Evolutionary conservation across 352 stramenopile species (phyloP).

Genomic region (Globisporangium emineosum): DNA sequence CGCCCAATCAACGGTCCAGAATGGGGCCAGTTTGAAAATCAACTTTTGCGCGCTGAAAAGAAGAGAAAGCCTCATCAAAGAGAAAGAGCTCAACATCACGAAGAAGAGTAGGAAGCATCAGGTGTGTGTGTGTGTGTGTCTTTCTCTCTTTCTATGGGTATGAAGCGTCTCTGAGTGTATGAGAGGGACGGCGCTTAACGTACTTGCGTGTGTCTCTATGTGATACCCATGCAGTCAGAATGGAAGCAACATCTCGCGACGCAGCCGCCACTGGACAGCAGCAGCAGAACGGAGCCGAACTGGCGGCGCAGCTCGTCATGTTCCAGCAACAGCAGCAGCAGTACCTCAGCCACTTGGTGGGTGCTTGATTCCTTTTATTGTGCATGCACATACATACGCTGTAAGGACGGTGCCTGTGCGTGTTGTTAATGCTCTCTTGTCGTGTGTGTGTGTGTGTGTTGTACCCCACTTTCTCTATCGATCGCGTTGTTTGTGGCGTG

Average conservation of each 20-base stretch:
- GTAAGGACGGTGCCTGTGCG: background rate
- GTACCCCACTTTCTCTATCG: background rate
- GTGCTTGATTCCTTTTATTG: background rate
- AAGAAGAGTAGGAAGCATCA: no score
- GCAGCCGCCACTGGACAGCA: constrained; percentile 14
- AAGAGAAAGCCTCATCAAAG: background rate
- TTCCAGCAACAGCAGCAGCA: constrained; percentile 64
- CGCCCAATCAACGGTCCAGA: no score
- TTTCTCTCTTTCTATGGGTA: background rate
- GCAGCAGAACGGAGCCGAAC: constrained; percentile 29
- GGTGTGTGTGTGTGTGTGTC: background rate
- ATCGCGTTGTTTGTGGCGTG: background rate
- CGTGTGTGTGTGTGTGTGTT: background rate
- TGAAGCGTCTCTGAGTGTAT: background rate
- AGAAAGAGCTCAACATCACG: no score
- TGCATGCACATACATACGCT: no score
- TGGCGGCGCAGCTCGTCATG: constrained; percentile 45
- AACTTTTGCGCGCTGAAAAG: background rate
- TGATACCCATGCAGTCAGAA: constrained; percentile 1
- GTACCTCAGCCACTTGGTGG: constrained; percentile 50
- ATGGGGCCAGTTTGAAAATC: background rate
- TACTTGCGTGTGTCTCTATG: background rate
- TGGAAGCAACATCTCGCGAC: constrained; percentile 11
- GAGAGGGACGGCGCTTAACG: background rate
- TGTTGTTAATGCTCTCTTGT: background rate